A percentile compares a stretch with the other conserved stretches of the same genome.
phyloP scores from a whole-genome alignment of 2,329 filamentous ascomycete genomes.

The Aspergillus calidoustus region DNA sequence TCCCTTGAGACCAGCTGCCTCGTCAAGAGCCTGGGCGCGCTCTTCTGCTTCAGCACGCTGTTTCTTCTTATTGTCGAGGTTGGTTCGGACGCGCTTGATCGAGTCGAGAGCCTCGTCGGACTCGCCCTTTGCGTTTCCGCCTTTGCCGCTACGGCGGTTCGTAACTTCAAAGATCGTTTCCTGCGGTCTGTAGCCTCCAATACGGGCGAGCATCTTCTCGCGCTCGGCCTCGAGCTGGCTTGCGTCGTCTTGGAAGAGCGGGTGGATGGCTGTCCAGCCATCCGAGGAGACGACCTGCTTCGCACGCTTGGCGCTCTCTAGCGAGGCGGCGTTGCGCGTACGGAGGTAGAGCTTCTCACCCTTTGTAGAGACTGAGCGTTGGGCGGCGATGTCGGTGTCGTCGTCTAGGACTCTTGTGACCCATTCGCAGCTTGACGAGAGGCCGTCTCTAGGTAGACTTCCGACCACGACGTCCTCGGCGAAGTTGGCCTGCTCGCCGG shows the following conservation, averaged over 20 bases:
- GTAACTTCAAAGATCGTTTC: conserved; percentile 98
- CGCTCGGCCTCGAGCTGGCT: conserved; percentile 71
- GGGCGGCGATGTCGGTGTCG: conserved; percentile 70
- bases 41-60: conserved; percentile 38
- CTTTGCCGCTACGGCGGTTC: conserved; percentile 72
- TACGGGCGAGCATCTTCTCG: conserved; percentile 83
- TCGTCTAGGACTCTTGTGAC: conserved; percentile 78
- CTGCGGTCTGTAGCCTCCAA: conserved; percentile 84
- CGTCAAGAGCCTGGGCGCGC: conserved; percentile 25
- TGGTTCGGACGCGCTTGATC: conserved; percentile 49
- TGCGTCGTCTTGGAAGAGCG: conserved; percentile 73
- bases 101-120: conserved; percentile 66
- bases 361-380: conserved; percentile 77
- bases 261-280: conserved; percentile 75
- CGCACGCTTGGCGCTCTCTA: conserved; percentile 84
- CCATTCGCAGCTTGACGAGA: conserved; percentile 81
- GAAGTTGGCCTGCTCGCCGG: conserved; percentile 67
- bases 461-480: conserved; percentile 85
- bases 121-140: conserved; percentile 68
- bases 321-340: conserved; percentile 87
- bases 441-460: conserved; percentile 69
- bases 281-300: conserved; percentile 75
- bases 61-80: conserved; percentile 49
- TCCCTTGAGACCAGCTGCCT: not conserved
- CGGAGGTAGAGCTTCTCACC: conserved; percentile 92